phyloP scores from a whole-genome alignment of 129 eudicot genomes.

The Lactuca sativa region DNA sequence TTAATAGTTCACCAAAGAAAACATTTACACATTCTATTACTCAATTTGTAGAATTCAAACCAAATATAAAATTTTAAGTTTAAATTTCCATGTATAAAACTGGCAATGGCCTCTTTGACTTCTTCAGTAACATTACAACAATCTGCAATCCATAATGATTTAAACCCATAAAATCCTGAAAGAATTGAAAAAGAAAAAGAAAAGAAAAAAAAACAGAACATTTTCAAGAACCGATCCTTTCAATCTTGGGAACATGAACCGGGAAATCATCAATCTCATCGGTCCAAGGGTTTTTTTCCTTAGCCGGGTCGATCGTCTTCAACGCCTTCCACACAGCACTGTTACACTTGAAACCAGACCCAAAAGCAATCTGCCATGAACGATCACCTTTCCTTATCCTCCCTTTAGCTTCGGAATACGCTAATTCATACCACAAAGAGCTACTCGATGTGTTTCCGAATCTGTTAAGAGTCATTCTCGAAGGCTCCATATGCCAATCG shows the following conservation, averaged over 20 bases:
- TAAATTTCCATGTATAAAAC: constrained; percentile 12
- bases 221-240: constrained; percentile 33
- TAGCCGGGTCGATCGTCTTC: constrained; percentile 47
- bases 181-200: neutral
- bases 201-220: neutral
- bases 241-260: constrained; percentile 53
- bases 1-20: too few species aligned
- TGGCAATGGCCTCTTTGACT: constrained; percentile 30
- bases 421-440: constrained; percentile 66
- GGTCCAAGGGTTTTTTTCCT: constrained; percentile 53
- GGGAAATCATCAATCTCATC: constrained; percentile 62
- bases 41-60: neutral
- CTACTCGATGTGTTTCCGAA: constrained; percentile 73
- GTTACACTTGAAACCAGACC: constrained; percentile 53
- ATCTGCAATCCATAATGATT: neutral
- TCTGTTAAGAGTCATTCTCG: constrained; percentile 65
- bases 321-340: constrained; percentile 63
- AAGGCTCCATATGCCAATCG: constrained; percentile 82
- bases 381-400: constrained; percentile 61
- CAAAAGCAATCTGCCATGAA: constrained; percentile 60
- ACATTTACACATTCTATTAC: neutral
- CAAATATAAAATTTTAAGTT: neutral
- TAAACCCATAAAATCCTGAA: neutral
- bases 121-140: constrained; percentile 22
- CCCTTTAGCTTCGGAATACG: constrained; percentile 69